These are phyloP conservation scores for Scalesia atractyloides DNA, from an alignment of 129 eudicot species.

Conservation along the genomic window DNA sequence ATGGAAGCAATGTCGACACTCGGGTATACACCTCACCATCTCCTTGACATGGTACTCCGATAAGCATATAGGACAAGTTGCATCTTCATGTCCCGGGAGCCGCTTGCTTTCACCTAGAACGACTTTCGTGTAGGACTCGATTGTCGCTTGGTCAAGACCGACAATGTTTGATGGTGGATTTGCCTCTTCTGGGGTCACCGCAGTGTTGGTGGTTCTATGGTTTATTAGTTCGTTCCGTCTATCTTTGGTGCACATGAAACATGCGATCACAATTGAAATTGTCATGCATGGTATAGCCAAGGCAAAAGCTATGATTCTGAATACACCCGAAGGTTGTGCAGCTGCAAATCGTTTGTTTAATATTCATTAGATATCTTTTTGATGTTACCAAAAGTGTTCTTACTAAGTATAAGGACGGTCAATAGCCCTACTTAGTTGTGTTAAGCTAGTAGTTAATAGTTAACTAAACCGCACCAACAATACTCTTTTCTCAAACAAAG, in stretches of 20 bases:
- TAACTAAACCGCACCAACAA: no score
- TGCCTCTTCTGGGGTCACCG: slow-evolving; percentile 26
- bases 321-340: slow-evolving; percentile 24
- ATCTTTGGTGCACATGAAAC: slow-evolving; percentile 38
- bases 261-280: slow-evolving; percentile 36
- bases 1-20: slow-evolving; percentile 76
- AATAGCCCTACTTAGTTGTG: no score
- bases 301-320: slow-evolving; percentile 55
- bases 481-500: no score
- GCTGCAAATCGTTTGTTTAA: slow-evolving; percentile 19
- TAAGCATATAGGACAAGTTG: slow-evolving; percentile 69
- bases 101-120: slow-evolving; percentile 66
- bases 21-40: slow-evolving; percentile 62
- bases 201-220: slow-evolving; percentile 7
- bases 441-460: no score
- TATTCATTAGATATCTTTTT: no score
- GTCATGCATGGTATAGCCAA: slow-evolving; percentile 52
- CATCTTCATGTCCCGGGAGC: slow-evolving; percentile 62
- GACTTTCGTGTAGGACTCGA: slow-evolving; percentile 64
- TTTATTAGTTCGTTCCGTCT: neutral
- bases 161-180: neutral
- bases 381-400: no score
- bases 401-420: no score
- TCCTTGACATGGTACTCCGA: slow-evolving; percentile 62
- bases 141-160: slow-evolving; percentile 64